Evolutionary conservation across 129 eudicot genomes (phyloP).

Genomic region (Chrysanthemum makinoi): DNA sequence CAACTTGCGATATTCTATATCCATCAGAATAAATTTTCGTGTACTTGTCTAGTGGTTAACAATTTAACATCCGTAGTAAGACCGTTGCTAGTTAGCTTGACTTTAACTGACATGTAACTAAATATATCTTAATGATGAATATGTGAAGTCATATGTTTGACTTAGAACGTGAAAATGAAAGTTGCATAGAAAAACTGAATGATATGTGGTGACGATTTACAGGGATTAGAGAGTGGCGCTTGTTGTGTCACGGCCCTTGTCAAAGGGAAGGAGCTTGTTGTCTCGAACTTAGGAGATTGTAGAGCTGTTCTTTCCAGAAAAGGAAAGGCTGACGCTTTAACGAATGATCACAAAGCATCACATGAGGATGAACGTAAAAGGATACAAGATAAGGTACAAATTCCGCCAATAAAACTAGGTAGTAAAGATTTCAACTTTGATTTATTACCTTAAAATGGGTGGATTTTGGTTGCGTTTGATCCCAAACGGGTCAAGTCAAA

Average conservation of each 20-base stretch:
- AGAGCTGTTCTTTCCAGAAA: constrained; percentile 79
- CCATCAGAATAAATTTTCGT: not conserved
- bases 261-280: constrained; percentile 60
- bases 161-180: constrained; percentile 4
- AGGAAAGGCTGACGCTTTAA: constrained; percentile 73
- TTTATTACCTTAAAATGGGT: not conserved
- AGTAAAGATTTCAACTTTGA: not conserved
- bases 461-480: not conserved
- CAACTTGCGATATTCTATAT: not conserved
- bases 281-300: constrained; percentile 92
- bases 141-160: constrained; percentile 7
- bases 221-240: constrained; percentile 85
- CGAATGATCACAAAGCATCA: constrained; percentile 79
- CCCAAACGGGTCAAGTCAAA: not conserved
- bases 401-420: not conserved
- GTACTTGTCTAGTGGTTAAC: constrained; percentile 9
- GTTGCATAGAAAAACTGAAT: constrained; percentile 11
- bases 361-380: constrained; percentile 73
- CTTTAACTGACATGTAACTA: not conserved
- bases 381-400: constrained; percentile 68
- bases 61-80: not conserved
- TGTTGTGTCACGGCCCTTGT: constrained; percentile 86
- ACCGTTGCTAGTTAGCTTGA: too few species aligned
- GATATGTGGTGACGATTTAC: constrained; percentile 18
- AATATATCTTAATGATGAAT: not conserved